phyloP scores from a whole-genome alignment of 2,329 filamentous ascomycete species.

The Dothistroma septosporum region DNA sequence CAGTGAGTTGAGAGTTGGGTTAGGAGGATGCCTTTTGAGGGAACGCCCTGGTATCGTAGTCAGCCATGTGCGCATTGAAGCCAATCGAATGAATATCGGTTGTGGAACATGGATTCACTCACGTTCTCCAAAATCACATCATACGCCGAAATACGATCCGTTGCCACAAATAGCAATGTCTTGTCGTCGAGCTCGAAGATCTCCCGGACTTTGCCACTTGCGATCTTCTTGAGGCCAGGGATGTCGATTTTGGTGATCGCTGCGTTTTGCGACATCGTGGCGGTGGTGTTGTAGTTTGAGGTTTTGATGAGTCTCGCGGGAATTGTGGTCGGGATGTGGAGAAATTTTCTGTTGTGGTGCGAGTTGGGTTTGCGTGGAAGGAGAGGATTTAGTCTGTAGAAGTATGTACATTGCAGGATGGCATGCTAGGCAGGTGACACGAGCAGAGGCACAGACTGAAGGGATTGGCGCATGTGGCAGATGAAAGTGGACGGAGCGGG shows the following conservation, averaged over 20 bases:
- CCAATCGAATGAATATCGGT: background rate
- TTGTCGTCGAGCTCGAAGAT: slow-evolving; percentile 68
- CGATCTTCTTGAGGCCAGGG: slow-evolving; percentile 45
- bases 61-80: slow-evolving; percentile 4
- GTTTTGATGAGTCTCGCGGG: background rate
- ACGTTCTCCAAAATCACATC: slow-evolving; percentile 85
- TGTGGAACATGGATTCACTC: too few species aligned
- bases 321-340: slow-evolving; percentile 2
- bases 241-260: slow-evolving; percentile 24
- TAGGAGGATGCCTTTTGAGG: slow-evolving; percentile 63
- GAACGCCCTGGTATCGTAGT: slow-evolving; percentile 53
- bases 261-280: background rate
- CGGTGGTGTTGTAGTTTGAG: background rate
- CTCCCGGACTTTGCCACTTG: slow-evolving; percentile 73
- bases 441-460: background rate
- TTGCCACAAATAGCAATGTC: slow-evolving; percentile 75
- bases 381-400: too few species aligned
- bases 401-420: background rate
- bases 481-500: background rate
- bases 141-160: slow-evolving; percentile 91
- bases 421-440: background rate
- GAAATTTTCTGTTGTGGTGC: background rate
- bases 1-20: slow-evolving; percentile 65
- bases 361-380: background rate
- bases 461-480: background rate